Evolutionary conservation across 2,329 filamentous ascomycete genomes (phyloP).

Genomic region (Hypoxylon rubiginosum): DNA sequence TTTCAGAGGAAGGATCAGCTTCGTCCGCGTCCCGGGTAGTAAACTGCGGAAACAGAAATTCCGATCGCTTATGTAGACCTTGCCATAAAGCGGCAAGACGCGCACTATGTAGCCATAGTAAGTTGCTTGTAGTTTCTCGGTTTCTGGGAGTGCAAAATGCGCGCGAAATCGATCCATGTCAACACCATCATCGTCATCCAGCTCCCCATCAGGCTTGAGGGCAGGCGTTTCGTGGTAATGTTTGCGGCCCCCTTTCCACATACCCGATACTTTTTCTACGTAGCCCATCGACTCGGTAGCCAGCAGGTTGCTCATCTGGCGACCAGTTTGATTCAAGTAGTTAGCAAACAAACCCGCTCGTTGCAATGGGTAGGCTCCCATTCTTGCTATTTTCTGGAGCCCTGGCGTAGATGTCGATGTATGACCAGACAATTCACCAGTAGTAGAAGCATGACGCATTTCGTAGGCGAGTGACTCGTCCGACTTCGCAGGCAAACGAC

Average conservation of each 20-base stretch:
- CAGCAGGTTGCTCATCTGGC: constrained; percentile 83
- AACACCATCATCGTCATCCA: constrained; percentile 64
- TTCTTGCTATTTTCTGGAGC: constrained; percentile 67
- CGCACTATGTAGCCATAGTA: constrained; percentile 95
- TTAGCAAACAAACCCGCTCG: constrained; percentile 86
- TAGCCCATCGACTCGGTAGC: constrained; percentile 96
- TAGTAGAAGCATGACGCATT: constrained; percentile 51
- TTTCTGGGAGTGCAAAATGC: constrained; percentile 89
- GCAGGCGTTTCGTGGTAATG: constrained; percentile 80
- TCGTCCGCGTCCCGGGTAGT: constrained; percentile 89
- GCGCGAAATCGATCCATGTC: constrained; percentile 86
- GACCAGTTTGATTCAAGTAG: constrained; percentile 83
- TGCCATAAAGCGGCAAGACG: constrained; percentile 92
- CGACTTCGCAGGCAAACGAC: constrained; percentile 33
- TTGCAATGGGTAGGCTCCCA: constrained; percentile 83
- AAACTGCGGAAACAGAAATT: constrained; percentile 95
- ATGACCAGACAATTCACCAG: constrained; percentile 51
- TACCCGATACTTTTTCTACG: constrained; percentile 95
- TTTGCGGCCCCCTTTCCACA: constrained; percentile 92
- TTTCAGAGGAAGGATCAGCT: constrained; percentile 89
- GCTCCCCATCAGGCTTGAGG: constrained; percentile 67
- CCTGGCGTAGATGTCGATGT: constrained; percentile 56
- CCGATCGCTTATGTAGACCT: constrained; percentile 91
- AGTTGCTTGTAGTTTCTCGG: constrained; percentile 86
- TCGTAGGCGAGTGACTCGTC: constrained; percentile 32